Evolutionary conservation across 768 basidiomycete species (phyloP), one percentile per base, ranked within the genome.

Genomic region (Agaricus blazei): DNA sequence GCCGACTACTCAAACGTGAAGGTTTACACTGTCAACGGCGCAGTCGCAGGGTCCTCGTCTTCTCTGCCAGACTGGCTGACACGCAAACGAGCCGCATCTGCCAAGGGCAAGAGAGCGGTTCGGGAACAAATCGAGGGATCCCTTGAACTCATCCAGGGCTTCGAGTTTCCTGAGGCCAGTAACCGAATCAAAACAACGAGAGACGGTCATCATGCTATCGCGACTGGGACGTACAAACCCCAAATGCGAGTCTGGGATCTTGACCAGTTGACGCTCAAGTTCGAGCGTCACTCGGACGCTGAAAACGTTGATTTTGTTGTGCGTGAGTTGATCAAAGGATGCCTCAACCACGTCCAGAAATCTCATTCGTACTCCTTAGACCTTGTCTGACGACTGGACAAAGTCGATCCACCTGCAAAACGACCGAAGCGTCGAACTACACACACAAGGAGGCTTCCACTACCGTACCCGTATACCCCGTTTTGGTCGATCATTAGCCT

Each of bases 231-330:
- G 3, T 99, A 99, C 74, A 99, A 99, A 70, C 97, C 97, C 2
- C 93, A 97, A 67, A 93, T 98, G 70, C 81, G 90, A 55, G 92
- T 96, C 4, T 99, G 90, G 87, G 97, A 98, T 69, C 72, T 99
- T 38, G 87, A 92, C 67, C 88, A 96, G 63, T 80, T 99, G 31
- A 85, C 93, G 4, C 77, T 90, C 54, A 98, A 99, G 70, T 98
- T 96, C 67, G 96, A 98, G 74, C 79, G 97, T 37, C 96, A 98
- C 64, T 87, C 94, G 2, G 94, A 99, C 66, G 83, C 88, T 11
- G 96, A 98, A 76, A 99, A 98, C 68, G 88, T 99, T 60, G 97
- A 99, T 68, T 99, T 99, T 73, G 81, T 88, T 77, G 94, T 97
- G 74, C 81, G 94, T 89, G 70, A 77, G 76, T 82, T 70, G 60